Conservation (phyloP, 2,329 filamentous ascomycete genomes). For the Talaromyces sp. region DNA sequence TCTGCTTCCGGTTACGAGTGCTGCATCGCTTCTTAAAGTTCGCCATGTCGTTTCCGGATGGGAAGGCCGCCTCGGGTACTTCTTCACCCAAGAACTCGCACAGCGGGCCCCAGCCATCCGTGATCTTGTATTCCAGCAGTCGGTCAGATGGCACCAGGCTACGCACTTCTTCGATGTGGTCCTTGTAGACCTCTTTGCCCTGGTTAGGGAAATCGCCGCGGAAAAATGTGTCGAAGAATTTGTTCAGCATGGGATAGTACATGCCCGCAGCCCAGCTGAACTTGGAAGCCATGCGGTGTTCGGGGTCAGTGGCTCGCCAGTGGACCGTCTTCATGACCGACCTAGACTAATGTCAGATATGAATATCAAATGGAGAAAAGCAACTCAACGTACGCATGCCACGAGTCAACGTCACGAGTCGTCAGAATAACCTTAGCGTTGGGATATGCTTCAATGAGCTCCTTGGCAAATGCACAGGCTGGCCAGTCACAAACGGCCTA, state of each 20-base stretch:
- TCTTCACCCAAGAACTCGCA: constrained; percentile 53
- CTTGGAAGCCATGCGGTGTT: constrained; percentile 53
- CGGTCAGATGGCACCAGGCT: constrained; percentile 45
- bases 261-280: constrained; percentile 62
- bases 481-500: constrained; percentile 66
- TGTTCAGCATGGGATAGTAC: constrained; percentile 49
- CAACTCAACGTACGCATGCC: constrained; percentile 44
- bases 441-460: constrained; percentile 67
- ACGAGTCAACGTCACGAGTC: constrained; percentile 62
- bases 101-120: constrained; percentile 51
- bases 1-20: constrained; percentile 51
- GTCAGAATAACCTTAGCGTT: constrained; percentile 68
- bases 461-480: constrained; percentile 62
- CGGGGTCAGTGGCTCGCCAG: constrained; percentile 62
- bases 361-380: not conserved
- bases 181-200: constrained; percentile 59
- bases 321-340: constrained; percentile 64
- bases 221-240: constrained; percentile 51
- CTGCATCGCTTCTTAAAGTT: constrained; percentile 53
- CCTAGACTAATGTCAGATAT: constrained; percentile 16
- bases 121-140: constrained; percentile 51
- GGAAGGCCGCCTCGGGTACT: constrained; percentile 47
- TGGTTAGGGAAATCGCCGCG: constrained; percentile 61
- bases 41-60: constrained; percentile 51
- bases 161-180: constrained; percentile 52